These are phyloP conservation scores for Schwanniomyces polymorphus DNA, from an alignment of 805 yeast species.

Conservation along the genomic window DNA sequence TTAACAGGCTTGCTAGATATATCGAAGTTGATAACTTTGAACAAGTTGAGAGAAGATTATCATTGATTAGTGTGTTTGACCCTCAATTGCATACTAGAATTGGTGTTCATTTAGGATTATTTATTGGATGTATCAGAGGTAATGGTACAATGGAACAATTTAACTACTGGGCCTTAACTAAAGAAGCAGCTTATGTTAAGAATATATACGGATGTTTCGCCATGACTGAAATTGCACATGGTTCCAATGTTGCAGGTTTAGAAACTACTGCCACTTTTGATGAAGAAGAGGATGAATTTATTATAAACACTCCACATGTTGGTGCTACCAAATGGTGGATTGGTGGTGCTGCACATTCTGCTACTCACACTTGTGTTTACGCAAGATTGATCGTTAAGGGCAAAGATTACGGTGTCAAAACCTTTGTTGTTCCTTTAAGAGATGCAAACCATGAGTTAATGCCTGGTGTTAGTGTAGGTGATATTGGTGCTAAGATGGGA, in stretches of 20 bases:
- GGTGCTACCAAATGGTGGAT: slow-evolving; percentile 98
- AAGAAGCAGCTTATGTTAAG: slow-evolving; percentile 28
- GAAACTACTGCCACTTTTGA: slow-evolving; percentile 86
- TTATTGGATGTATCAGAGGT: slow-evolving; percentile 31
- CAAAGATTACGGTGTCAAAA: slow-evolving; percentile 84
- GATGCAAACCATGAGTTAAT: slow-evolving; percentile 65
- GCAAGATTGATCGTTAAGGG: slow-evolving; percentile 79
- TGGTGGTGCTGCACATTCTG: slow-evolving; percentile 93
- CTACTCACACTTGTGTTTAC: slow-evolving; percentile 77
- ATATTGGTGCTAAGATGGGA: slow-evolving; percentile 92
- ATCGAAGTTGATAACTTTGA: slow-evolving; percentile 27
- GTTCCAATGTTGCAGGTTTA: slow-evolving; percentile 86
- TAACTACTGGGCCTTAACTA: slow-evolving; percentile 31
- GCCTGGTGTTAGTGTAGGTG: slow-evolving; percentile 83
- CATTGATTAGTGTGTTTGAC: slow-evolving; percentile 28
- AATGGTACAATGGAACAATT: slow-evolving; percentile 35
- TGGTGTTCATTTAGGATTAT: slow-evolving; percentile 32
- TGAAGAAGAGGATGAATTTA: slow-evolving; percentile 59
- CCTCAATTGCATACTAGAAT: slow-evolving; percentile 33
- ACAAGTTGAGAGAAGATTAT: slow-evolving; percentile 27
- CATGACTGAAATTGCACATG: slow-evolving; percentile 89
- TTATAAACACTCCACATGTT: slow-evolving; percentile 78
- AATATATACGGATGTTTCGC: slow-evolving; percentile 75
- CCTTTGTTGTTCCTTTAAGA: slow-evolving; percentile 87
- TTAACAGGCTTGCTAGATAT: slow-evolving; percentile 31